Conservation (phyloP, 495 filamentous ascomycete species). For the Neurospora sp. region DNA sequence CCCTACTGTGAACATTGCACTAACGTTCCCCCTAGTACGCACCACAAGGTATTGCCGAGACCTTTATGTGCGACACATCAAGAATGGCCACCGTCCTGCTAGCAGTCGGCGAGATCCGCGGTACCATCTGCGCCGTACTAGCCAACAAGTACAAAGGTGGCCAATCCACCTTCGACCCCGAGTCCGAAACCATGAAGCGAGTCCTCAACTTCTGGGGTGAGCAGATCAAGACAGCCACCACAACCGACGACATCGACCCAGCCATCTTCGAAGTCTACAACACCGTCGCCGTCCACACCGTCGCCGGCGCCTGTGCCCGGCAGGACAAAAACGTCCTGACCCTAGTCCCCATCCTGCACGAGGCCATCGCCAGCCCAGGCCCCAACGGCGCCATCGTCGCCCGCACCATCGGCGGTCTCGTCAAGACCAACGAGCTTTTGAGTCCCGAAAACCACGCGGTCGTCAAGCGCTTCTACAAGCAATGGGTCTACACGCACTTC, state of each 20-base stretch:
- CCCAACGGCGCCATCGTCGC: conserved; percentile 18
- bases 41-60: conserved; percentile 14
- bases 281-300: conserved; percentile 16
- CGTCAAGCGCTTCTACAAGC: conserved; percentile 22
- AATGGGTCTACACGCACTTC: conserved; percentile 23
- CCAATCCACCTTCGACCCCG: conserved; percentile 17
- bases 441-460: conserved; percentile 20
- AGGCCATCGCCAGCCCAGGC: conserved; percentile 7
- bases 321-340: conserved; percentile 17
- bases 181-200: conserved; percentile 11
- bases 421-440: conserved; percentile 15
- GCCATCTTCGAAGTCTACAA: conserved; percentile 12
- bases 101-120: conserved; percentile 14
- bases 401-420: conserved; percentile 17
- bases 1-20: neutral
- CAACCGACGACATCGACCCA: conserved; percentile 3
- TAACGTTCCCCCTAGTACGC: conserved; percentile 15
- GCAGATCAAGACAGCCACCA: conserved; percentile 8
- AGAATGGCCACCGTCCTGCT: neutral
- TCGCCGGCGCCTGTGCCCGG: conserved; percentile 18
- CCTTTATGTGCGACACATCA: conserved; percentile 13
- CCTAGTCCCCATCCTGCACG: conserved; percentile 11
- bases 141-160: conserved; percentile 27
- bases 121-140: conserved; percentile 20
- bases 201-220: conserved; percentile 15